phyloP scores from a whole-genome alignment of 1,139 yeast species.

The Eremothecium coryli region DNA sequence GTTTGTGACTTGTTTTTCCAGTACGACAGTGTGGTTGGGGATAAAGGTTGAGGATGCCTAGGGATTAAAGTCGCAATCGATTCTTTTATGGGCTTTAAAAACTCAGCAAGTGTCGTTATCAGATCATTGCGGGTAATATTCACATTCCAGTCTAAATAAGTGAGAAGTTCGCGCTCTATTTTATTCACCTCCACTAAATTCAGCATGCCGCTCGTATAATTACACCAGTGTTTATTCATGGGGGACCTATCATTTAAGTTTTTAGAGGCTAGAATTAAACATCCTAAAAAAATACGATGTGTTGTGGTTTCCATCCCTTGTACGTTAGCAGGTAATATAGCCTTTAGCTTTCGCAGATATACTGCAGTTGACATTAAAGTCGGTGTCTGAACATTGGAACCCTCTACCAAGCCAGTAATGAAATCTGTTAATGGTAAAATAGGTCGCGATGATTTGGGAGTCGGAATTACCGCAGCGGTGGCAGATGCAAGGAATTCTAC shows the following conservation, averaged over 20 bases:
- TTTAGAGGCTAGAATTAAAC: constrained; percentile 83
- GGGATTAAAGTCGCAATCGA: constrained; percentile 13
- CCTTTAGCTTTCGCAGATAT: constrained; percentile 66
- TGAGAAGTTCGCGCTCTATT: constrained; percentile 80
- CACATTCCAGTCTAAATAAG: constrained; percentile 77
- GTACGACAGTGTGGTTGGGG: no score
- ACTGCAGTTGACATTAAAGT: constrained; percentile 88
- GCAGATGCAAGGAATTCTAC: constrained; percentile 70
- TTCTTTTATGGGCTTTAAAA: constrained; percentile 60
- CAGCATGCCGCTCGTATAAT: constrained; percentile 77
- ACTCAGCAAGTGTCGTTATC: constrained; percentile 58
- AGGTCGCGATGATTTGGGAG: constrained; percentile 20
- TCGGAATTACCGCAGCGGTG: constrained; percentile 67
- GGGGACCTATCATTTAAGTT: constrained; percentile 89
- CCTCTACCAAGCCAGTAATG: constrained; percentile 60
- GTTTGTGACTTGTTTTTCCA: no score
- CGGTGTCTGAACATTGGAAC: constrained; percentile 90
- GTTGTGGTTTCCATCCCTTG: constrained; percentile 90
- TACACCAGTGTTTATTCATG: constrained; percentile 91
- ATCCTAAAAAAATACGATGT: constrained; percentile 83
- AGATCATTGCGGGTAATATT: constrained; percentile 62
- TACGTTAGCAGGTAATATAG: constrained; percentile 76
- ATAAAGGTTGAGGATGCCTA: no score
- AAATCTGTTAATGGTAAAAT: constrained; percentile 45
- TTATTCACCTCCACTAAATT: constrained; percentile 73